phyloP scores from a whole-genome alignment of 768 basidiomycete species.

The Kwoniella pini region DNA sequence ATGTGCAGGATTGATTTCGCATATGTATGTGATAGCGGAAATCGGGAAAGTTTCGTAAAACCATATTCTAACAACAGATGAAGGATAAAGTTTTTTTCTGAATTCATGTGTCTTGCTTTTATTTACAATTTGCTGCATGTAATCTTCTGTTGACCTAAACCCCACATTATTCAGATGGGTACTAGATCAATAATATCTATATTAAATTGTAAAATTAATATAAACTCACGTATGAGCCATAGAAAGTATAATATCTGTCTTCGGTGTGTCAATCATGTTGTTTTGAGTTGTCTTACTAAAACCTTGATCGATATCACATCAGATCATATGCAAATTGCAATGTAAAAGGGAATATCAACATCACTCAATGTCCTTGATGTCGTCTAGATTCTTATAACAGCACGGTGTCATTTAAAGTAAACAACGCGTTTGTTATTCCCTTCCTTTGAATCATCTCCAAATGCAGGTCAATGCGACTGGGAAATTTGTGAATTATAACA shows the following conservation, averaged over 20 bases:
- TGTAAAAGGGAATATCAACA: too few relatives aligned
- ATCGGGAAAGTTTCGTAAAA: constrained; percentile 29
- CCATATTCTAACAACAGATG: constrained; percentile 24
- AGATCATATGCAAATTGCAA: too few relatives aligned
- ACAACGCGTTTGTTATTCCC: too few relatives aligned
- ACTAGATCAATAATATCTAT: too few relatives aligned
- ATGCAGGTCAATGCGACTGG: too few relatives aligned
- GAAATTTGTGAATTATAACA: not conserved
- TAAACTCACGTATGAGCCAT: constrained; percentile 23
- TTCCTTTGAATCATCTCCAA: too few relatives aligned
- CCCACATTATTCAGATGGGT: too few relatives aligned
- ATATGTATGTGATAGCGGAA: constrained; percentile 26
- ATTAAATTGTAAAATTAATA: not conserved
- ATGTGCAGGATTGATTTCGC: constrained; percentile 18
- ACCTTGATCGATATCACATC: too few relatives aligned
- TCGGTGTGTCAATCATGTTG: not conserved
- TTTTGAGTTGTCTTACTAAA: not conserved
- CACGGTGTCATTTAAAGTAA: too few relatives aligned
- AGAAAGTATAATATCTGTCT: constrained; percentile 21
- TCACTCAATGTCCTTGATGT: too few relatives aligned
- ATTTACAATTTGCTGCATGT: constrained; percentile 26
- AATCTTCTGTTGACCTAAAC: constrained; percentile 26
- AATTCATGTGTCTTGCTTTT: constrained; percentile 26
- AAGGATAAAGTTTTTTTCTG: constrained; percentile 24
- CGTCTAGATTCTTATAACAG: too few relatives aligned